Conservation (phyloP, 2,329 filamentous ascomycete species). For the Apiospora koreana region DNA sequence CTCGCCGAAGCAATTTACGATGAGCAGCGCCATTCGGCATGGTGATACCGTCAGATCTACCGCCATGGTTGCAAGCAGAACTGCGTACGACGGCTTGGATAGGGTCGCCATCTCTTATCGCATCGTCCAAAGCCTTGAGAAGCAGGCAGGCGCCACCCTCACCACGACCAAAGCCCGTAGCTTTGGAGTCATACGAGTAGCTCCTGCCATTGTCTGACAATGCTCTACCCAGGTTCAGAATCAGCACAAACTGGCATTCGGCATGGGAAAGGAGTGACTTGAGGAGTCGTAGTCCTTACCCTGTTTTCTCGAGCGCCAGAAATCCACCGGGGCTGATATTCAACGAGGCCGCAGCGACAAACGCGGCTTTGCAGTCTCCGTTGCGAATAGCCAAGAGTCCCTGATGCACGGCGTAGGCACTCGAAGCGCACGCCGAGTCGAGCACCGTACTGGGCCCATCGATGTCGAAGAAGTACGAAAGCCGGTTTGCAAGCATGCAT, state of each 20-base stretch:
- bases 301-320: constrained; percentile 4
- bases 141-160: constrained; percentile 15
- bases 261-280: no score
- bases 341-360: not conserved
- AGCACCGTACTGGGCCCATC: constrained; percentile 57
- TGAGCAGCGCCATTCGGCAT: constrained; percentile 9
- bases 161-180: constrained; percentile 16
- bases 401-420: constrained; percentile 54
- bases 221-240: not conserved
- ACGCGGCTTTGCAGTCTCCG: constrained; percentile 3
- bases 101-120: constrained; percentile 16
- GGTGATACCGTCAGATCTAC: constrained; percentile 8
- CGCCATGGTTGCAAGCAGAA: not conserved
- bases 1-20: not conserved
- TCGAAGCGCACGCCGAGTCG: constrained; percentile 61
- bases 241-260: not conserved
- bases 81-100: constrained; percentile 14
- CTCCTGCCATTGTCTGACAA: constrained; percentile 10
- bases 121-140: constrained; percentile 15
- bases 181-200: constrained; percentile 15
- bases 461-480: constrained; percentile 58
- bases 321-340: not conserved
- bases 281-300: not conserved
- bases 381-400: constrained; percentile 29
- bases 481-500: constrained; percentile 55